Base-by-base conservation (phyloP, 1,139 yeast genomes). In the Taiozyma sp. region DNA sequence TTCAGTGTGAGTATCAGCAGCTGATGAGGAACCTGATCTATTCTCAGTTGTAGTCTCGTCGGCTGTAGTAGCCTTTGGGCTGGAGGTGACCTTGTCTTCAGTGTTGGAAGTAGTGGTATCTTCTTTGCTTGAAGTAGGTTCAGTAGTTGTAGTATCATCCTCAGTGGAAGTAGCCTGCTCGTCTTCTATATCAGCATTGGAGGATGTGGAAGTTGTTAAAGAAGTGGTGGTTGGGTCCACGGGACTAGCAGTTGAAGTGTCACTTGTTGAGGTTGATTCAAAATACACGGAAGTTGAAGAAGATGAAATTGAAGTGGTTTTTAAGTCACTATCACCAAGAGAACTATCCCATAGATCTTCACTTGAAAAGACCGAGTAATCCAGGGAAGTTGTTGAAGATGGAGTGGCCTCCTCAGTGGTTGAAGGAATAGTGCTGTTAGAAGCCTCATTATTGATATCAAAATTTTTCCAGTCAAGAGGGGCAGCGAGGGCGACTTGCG, bases 401-500 rank as follows among this genome's bases (percentile, higher is more conserved):
- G 49, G 28, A 2, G 39, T 40, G 12, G 32, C 13, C 5, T 10
- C 32, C 13, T 12, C 22, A 30, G 38, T 28, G 6, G 34, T n/a
- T 24, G 43, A 13, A 10, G 47, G 7, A 30, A 50, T 24, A 32
- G 23, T 28, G 45, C 14, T 28, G 48, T 43, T 44, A 13, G 45
- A 12, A 16, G 42, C 4, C 8, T 32, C 36, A 7, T 4, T 22
- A 32, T 23, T 24, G 14, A 19, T 2, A 38, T 23, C 41, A 38
- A 38, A 38, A 19, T 19, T 22, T 23, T 50, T 46, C 12, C 56
- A 39, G 34, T 53, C 51, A 40, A 57, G 53, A 2, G 63, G 62
- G 14, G 53, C 48, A 8, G 61, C 63, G 2, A 50, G 46, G 6
- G 54, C 55, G 10, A 44, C 40, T 19, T 57, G 59, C 3, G 61